Evolutionary conservation across 805 yeast species (phyloP).

Genomic region (Lipomyces oligophaga): DNA sequence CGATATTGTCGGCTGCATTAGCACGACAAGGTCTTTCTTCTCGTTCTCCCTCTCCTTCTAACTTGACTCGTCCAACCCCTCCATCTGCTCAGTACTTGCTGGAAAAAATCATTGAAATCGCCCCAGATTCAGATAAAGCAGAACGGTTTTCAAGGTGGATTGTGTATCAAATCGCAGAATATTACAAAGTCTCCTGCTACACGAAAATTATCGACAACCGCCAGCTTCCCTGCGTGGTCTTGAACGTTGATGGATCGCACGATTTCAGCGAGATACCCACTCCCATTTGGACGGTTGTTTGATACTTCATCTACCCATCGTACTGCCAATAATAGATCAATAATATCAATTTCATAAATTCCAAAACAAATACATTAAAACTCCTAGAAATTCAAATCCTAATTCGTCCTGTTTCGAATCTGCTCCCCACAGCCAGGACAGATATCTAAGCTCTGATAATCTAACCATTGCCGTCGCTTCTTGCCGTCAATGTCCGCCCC

Average conservation of each 20-base stretch:
- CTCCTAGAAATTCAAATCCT: background rate
- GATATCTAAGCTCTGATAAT: background rate
- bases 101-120: conserved; percentile 19
- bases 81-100: conserved; percentile 4
- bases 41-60: background rate
- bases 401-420: background rate
- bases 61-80: background rate
- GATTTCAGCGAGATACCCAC: conserved; percentile 6
- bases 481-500: background rate
- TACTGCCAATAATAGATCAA: background rate
- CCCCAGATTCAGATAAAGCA: conserved; percentile 19
- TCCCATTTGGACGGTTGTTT: conserved; percentile 23
- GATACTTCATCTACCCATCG: background rate
- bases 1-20: conserved; percentile 7
- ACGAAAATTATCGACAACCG: conserved; percentile 12
- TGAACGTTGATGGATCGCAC: conserved; percentile 4
- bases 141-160: conserved; percentile 25
- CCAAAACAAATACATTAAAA: background rate
- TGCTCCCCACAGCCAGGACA: conserved; percentile 17
- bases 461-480: conserved; percentile 2
- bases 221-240: conserved; percentile 15
- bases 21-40: background rate
- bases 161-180: conserved; percentile 26
- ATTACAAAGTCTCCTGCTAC: conserved; percentile 20
- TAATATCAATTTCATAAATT: background rate